Evolutionary conservation across 164 flowering plant genomes (phyloP).

Genomic region (Taxillus chinensis): DNA sequence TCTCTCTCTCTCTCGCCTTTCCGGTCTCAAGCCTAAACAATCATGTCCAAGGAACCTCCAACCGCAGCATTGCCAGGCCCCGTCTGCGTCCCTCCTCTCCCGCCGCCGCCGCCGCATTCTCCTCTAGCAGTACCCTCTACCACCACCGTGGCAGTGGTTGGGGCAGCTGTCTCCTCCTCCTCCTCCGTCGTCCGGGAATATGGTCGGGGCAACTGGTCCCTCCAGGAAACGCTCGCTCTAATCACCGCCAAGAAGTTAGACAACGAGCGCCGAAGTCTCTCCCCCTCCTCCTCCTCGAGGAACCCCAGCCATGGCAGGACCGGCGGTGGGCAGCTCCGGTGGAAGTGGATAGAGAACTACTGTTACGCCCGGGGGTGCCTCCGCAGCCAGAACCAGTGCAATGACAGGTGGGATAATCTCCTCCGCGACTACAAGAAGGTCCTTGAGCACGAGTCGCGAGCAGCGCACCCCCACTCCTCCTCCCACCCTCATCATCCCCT

Average conservation of each 20-base stretch:
- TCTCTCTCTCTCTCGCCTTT: neutral
- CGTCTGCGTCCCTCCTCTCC: neutral
- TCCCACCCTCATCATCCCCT: neutral
- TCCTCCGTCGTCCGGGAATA: slow-evolving; percentile 19
- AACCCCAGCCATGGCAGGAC: slow-evolving; percentile 3
- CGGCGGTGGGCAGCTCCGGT: slow-evolving; percentile 27
- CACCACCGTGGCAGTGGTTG: neutral
- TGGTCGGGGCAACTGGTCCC: slow-evolving; percentile 32
- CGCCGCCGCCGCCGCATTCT: neutral
- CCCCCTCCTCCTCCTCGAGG: slow-evolving; percentile 2
- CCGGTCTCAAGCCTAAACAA: neutral
- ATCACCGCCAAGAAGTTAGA: slow-evolving; percentile 30
- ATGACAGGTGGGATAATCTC: slow-evolving; percentile 41
- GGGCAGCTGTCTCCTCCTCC: neutral
- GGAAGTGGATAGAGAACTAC: slow-evolving; percentile 43
- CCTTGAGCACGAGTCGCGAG: slow-evolving; percentile 20
- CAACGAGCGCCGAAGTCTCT: slow-evolving; percentile 20
- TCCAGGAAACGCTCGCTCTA: slow-evolving; percentile 28
- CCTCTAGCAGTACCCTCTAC: slow-evolving; percentile 1
- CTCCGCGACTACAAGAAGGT: slow-evolving; percentile 41
- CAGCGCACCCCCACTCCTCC: neutral
- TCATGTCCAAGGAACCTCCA: slow-evolving; percentile 6
- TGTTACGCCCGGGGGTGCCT: slow-evolving; percentile 30
- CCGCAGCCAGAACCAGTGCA: slow-evolving; percentile 40
- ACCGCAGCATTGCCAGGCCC: slow-evolving; percentile 11